phyloP scores from a whole-genome alignment of 2,329 filamentous ascomycete species.

The Ceratocystis huliohia region DNA sequence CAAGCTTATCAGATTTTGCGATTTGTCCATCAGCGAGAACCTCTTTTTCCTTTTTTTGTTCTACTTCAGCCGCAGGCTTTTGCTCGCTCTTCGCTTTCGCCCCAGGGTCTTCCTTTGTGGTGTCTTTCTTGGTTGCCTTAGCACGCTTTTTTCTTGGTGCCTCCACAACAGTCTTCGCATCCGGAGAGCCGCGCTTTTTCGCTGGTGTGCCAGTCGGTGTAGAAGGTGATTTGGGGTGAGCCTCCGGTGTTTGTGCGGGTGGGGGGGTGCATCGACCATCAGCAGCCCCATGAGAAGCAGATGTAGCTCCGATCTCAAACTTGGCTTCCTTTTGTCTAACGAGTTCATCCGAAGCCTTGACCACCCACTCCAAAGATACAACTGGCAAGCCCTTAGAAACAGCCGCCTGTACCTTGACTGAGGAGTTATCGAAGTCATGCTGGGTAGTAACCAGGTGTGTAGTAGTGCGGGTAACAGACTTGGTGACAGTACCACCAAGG shows the following conservation, averaged over 20 bases:
- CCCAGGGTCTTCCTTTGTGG: slow-evolving; percentile 23
- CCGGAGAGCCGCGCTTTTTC: background rate
- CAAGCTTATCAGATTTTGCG: slow-evolving; percentile 34
- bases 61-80: slow-evolving; percentile 25
- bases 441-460: slow-evolving; percentile 47
- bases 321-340: slow-evolving; percentile 24
- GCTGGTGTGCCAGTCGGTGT: background rate
- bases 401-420: slow-evolving; percentile 41
- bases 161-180: background rate
- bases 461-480: slow-evolving; percentile 36
- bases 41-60: slow-evolving; percentile 27
- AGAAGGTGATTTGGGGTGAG: background rate
- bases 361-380: slow-evolving; percentile 49
- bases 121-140: background rate
- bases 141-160: slow-evolving; percentile 1
- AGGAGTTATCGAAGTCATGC: slow-evolving; percentile 38
- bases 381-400: slow-evolving; percentile 38
- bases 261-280: background rate
- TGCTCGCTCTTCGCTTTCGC: slow-evolving; percentile 23
- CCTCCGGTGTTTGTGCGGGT: background rate
- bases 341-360: slow-evolving; percentile 35
- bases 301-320: slow-evolving; percentile 18
- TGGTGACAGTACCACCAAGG: slow-evolving; percentile 39
- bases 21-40: slow-evolving; percentile 34
- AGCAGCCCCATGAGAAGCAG: slow-evolving; percentile 14